These are phyloP conservation scores for Pseudopithomyces maydicus DNA, from an alignment of 2,329 filamentous ascomycete genomes.

Conservation along the genomic window DNA sequence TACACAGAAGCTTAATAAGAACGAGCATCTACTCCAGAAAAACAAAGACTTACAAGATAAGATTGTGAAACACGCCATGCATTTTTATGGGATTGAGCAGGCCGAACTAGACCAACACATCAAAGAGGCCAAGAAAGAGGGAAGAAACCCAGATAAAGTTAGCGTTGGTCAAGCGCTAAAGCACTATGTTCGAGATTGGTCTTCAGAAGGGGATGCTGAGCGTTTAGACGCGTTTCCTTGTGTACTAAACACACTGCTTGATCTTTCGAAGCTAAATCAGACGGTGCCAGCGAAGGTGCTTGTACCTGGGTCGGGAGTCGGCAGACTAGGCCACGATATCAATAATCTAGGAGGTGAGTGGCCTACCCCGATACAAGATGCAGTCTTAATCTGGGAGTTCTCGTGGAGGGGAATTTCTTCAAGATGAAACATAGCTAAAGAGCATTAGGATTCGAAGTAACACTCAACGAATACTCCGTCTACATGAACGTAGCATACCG, in stretches of 20 bases:
- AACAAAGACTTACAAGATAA: conserved; percentile 55
- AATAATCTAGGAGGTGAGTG: conserved; percentile 46
- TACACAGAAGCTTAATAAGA: conserved; percentile 50
- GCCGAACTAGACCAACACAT: conserved; percentile 54
- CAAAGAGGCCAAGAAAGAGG: conserved; percentile 44
- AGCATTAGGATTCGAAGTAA: conserved; percentile 55
- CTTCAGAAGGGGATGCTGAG: conserved; percentile 54
- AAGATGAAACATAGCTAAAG: too few species aligned
- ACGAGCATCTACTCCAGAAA: conserved; percentile 49
- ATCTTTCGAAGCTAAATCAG: background rate
- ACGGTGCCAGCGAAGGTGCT: conserved; percentile 46
- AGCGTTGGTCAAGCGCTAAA: conserved; percentile 61
- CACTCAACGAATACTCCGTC: conserved; percentile 63
- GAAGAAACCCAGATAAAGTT: conserved; percentile 49
- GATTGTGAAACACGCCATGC: conserved; percentile 53
- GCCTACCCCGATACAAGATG: too few species aligned
- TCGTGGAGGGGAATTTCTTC: too few species aligned
- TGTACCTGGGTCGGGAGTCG: conserved; percentile 60
- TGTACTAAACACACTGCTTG: conserved; percentile 33
- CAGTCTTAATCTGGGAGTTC: too few species aligned
- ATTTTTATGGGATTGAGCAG: conserved; percentile 53
- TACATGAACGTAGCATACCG: conserved; percentile 63
- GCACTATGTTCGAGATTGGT: conserved; percentile 64
- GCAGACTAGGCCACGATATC: conserved; percentile 59
- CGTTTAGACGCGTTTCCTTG: conserved; percentile 48